Percentiles rank a stretch among this genome's conserved stretches.
phyloP scores from a whole-genome alignment of 306 rosid species.

The Cucumis hystrix region DNA sequence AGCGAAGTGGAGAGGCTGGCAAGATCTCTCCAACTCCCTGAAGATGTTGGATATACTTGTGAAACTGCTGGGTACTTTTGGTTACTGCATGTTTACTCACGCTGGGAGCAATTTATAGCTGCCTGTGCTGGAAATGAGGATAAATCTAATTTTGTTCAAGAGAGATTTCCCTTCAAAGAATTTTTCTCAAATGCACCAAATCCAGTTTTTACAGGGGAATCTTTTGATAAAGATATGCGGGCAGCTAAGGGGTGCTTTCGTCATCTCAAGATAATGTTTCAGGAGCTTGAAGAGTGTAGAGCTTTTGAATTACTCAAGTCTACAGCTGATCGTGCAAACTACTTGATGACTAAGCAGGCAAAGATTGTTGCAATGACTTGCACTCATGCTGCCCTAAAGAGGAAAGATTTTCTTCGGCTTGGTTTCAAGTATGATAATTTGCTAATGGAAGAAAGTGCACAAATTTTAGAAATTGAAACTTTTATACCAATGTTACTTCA shows the following conservation, averaged over 20 bases:
- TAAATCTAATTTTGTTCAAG: conserved; percentile 55
- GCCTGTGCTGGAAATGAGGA: conserved; percentile 66
- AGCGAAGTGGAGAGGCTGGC: conserved; percentile 92
- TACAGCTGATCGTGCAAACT: conserved; percentile 93
- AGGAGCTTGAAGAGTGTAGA: conserved; percentile 97
- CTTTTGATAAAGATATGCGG: conserved; percentile 82
- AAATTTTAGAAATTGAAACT: conserved; percentile 94
- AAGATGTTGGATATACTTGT: conserved; percentile 96
- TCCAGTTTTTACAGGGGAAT: conserved; percentile 66
- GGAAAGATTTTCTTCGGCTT: conserved; percentile 87
- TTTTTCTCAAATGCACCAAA: conserved; percentile 55
- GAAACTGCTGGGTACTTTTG: conserved; percentile 99
- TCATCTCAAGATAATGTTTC: conserved; percentile 89
- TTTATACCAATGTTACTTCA: conserved; percentile 97
- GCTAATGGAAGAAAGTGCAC: conserved; percentile 99
- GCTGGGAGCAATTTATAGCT: conserved; percentile 87
- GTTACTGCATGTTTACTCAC: conserved; percentile 96
- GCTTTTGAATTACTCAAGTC: conserved; percentile 95
- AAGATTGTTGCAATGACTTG: conserved; percentile 99
- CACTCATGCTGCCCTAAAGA: conserved; percentile 93
- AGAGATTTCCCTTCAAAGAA: conserved; percentile 93
- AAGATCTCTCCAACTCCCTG: conserved; percentile 92
- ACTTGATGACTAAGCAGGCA: conserved; percentile 97
- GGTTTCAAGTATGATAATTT: conserved; percentile 99
- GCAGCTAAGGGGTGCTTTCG: conserved; percentile 82